Evolutionary conservation across 1,139 yeast species (phyloP).

Genomic region (Pichia sp.): DNA sequence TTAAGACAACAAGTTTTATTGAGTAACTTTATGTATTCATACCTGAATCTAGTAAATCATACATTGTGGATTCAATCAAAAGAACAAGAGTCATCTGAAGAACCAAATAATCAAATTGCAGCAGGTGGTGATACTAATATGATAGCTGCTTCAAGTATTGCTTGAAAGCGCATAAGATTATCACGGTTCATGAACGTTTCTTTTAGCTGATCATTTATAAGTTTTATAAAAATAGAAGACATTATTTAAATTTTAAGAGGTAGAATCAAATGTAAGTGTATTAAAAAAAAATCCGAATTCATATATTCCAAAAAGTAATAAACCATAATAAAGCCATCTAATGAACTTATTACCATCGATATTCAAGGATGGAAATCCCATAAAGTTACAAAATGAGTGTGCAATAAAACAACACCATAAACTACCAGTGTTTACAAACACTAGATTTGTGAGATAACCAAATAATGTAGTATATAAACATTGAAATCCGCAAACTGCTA

Average conservation of each 20-base stretch:
- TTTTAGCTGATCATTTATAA: not conserved
- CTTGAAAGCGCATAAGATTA: not conserved
- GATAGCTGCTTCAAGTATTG: not conserved
- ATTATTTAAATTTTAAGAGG: not conserved
- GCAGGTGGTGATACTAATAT: not conserved
- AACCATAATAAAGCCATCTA: slow-evolving; percentile 34
- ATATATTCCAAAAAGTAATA: slow-evolving; percentile 40
- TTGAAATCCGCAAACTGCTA: slow-evolving; percentile 49
- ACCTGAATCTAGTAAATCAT: slow-evolving; percentile 88
- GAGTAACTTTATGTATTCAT: slow-evolving; percentile 96
- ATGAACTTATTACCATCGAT: slow-evolving; percentile 15
- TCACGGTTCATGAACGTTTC: not conserved
- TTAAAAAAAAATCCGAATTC: slow-evolving; percentile 29
- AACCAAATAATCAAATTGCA: not conserved
- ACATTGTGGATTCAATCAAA: slow-evolving; percentile 65
- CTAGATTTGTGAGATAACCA: slow-evolving; percentile 65
- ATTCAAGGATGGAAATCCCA: slow-evolving; percentile 63
- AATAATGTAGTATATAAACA: slow-evolving; percentile 68
- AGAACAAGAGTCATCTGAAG: slow-evolving; percentile 18
- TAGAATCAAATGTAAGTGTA: not conserved
- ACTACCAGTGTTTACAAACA: slow-evolving; percentile 48
- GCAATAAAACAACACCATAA: slow-evolving; percentile 58
- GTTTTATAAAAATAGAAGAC: not conserved
- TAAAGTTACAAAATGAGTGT: slow-evolving; percentile 69
- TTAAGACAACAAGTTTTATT: slow-evolving; percentile 84